Evolutionary conservation across 805 yeast species (phyloP).

Genomic region (Kuraishia piskuri): DNA sequence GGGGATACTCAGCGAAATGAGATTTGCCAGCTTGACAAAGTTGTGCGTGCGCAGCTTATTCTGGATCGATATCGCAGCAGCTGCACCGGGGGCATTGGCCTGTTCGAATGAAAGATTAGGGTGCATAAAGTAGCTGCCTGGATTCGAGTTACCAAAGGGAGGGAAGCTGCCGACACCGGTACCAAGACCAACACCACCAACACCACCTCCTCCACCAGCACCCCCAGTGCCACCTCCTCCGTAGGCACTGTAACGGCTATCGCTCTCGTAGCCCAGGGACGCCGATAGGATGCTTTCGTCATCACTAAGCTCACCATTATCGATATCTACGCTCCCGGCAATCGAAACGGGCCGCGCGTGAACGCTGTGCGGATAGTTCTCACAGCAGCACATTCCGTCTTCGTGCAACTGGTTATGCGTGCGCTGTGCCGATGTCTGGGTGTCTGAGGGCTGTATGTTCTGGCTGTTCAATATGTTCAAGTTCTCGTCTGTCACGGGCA

Average conservation of each 20-base stretch:
- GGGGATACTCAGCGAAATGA: slow-evolving; percentile 68
- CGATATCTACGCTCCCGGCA: slow-evolving; percentile 49
- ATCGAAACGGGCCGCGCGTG: slow-evolving; percentile 60
- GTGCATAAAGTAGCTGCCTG: slow-evolving; percentile 1
- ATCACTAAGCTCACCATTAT: slow-evolving; percentile 38
- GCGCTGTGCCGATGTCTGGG: neutral
- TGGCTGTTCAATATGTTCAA: slow-evolving; percentile 19
- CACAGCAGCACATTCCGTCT: slow-evolving; percentile 48
- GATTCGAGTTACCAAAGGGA: slow-evolving; percentile 8
- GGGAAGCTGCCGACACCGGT: neutral
- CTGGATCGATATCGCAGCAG: slow-evolving; percentile 53
- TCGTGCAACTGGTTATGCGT: slow-evolving; percentile 11
- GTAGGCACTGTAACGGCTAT: slow-evolving; percentile 1
- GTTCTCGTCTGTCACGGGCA: slow-evolving; percentile 20
- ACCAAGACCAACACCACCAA: neutral
- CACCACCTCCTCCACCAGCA: neutral
- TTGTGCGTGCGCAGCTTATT: slow-evolving; percentile 33
- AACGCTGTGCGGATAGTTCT: slow-evolving; percentile 41
- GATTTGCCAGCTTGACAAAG: slow-evolving; percentile 38
- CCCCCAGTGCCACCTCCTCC: neutral
- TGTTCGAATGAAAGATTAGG: slow-evolving; percentile 44
- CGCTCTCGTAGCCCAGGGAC: slow-evolving; percentile 5
- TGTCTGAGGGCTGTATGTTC: slow-evolving; percentile 7
- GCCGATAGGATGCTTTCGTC: slow-evolving; percentile 28
- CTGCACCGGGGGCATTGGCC: slow-evolving; percentile 69